phyloP scores from a whole-genome alignment of 106 monocot genomes.

The Dioscorea zingiberensis region DNA sequence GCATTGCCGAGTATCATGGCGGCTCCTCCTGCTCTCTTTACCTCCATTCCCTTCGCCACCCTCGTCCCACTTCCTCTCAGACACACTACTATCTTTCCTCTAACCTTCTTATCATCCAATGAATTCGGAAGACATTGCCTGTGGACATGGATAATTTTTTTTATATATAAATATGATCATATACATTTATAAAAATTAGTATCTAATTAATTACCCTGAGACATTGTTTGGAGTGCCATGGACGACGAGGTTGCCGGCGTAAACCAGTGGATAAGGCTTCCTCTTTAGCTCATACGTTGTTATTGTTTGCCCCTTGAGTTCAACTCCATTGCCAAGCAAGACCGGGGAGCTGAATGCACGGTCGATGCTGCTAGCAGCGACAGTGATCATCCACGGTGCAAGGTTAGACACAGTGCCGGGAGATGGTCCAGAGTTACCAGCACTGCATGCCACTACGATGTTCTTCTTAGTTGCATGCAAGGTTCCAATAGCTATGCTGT shows the following conservation, averaged over 20 bases:
- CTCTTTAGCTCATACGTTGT: constrained; percentile 42
- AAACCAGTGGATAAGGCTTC: constrained; percentile 48
- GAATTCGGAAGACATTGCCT: constrained; percentile 85
- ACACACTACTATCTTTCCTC: constrained; percentile 75
- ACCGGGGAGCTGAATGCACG: constrained; percentile 42
- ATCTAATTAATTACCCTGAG: constrained; percentile 30
- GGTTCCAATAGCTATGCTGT: constrained; percentile 74
- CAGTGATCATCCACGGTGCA: constrained; percentile 88
- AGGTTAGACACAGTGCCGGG: constrained; percentile 55
- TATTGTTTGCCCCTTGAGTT: constrained; percentile 64
- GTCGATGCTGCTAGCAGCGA: constrained; percentile 86
- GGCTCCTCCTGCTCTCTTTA: constrained; percentile 66
- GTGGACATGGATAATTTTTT: neutral
- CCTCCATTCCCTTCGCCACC: constrained; percentile 69
- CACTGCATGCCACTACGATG: constrained; percentile 62
- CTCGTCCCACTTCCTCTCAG: constrained; percentile 56
- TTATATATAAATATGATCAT: neutral
- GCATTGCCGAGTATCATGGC: constrained; percentile 74
- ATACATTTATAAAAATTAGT: too few species aligned
- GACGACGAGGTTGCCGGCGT: constrained; percentile 58
- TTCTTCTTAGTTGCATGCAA: constrained; percentile 49
- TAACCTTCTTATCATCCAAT: constrained; percentile 40
- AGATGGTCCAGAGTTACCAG: constrained; percentile 68
- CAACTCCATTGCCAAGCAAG: constrained; percentile 39
- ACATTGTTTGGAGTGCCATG: constrained; percentile 42